phyloP scores from a whole-genome alignment of 1,284 basidiomycete species.

The Xerocomus amazonicus region DNA sequence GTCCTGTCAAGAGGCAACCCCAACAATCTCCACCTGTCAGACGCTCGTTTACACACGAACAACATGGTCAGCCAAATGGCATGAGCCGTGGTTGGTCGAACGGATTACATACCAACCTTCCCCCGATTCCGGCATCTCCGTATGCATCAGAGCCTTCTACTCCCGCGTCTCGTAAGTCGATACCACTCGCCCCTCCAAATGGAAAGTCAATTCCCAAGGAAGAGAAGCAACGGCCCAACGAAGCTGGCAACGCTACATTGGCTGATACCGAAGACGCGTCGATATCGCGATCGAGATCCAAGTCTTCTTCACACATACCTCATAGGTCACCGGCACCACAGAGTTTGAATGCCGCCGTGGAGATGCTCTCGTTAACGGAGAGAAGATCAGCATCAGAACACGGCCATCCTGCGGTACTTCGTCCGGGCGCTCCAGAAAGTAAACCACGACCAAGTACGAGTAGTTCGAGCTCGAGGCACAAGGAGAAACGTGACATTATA shows the following conservation, averaged over 20 bases:
- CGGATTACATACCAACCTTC: constrained; percentile 29
- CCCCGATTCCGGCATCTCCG: constrained; percentile 37
- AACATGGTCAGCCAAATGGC: constrained; percentile 26
- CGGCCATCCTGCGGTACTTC: constrained; percentile 22
- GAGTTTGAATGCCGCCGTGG: constrained; percentile 54
- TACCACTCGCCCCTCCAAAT: constrained; percentile 24
- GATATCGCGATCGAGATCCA: constrained; percentile 36
- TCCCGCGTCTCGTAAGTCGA: constrained; percentile 34
- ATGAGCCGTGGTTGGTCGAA: constrained; percentile 25
- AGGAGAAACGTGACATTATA: constrained; percentile 33
- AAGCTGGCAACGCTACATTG: constrained; percentile 15
- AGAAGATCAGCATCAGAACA: constrained; percentile 34
- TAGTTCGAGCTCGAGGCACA: constrained; percentile 28
- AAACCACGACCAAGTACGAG: constrained; percentile 34
- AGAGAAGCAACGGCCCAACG: constrained; percentile 22
- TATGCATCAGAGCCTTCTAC: constrained; percentile 37
- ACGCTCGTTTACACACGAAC: constrained; percentile 34
- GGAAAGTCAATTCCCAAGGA: constrained; percentile 27
- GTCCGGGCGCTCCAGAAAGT: constrained; percentile 19
- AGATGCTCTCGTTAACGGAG: constrained; percentile 52
- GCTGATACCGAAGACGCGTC: constrained; percentile 30
- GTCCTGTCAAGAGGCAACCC: constrained; percentile 21
- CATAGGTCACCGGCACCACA: constrained; percentile 48
- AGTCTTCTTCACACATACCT: constrained; percentile 48
- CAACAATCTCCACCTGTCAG: constrained; percentile 26